phyloP scores from a whole-genome alignment of 106 monocot genomes.

The Dactylorhiza incarnata region DNA sequence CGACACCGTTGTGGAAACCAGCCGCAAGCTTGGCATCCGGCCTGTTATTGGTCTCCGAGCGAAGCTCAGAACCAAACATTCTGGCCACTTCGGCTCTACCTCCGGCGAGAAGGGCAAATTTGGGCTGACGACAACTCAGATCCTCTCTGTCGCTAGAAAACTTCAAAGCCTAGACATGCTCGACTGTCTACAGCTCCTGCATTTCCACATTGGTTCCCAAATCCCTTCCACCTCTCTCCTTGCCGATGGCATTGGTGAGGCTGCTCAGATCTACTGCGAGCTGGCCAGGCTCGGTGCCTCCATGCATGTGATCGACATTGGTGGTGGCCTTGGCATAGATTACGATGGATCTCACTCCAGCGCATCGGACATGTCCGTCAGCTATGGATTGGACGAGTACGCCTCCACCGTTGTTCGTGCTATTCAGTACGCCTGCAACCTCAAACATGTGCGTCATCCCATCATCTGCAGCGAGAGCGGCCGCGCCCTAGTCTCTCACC shows the following conservation, averaged over 20 bases:
- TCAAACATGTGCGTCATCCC: conserved; percentile 49
- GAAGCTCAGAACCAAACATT: conserved; percentile 71
- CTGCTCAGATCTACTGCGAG: conserved; percentile 77
- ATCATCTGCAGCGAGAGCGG: conserved; percentile 82
- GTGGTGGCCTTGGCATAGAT: conserved; percentile 70
- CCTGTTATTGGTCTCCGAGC: conserved; percentile 72
- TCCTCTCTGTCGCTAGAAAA: conserved; percentile 47
- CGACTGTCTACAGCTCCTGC: conserved; percentile 76
- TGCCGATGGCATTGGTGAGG: conserved; percentile 52
- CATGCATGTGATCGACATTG: conserved; percentile 70
- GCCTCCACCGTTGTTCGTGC: conserved; percentile 42
- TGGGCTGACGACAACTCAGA: conserved; percentile 56
- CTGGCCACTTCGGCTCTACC: conserved; percentile 74
- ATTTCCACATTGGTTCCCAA: conserved; percentile 82
- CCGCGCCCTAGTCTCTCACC: conserved; percentile 66
- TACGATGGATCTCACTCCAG: conserved; percentile 58
- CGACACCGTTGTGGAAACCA: conserved; percentile 37
- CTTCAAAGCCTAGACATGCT: conserved; percentile 48
- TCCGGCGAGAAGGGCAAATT: conserved; percentile 84
- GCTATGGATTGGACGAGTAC: conserved; percentile 53
- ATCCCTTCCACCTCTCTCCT: conserved; percentile 56
- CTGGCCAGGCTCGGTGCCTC: conserved; percentile 48
- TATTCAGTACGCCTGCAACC: conserved; percentile 37
- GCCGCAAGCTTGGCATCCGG: conserved; percentile 39
- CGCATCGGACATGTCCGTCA: conserved; percentile 61